Evolutionary conservation across 1,139 yeast genomes (phyloP).

Genomic region (Keqinozyma sinolaborantium): DNA sequence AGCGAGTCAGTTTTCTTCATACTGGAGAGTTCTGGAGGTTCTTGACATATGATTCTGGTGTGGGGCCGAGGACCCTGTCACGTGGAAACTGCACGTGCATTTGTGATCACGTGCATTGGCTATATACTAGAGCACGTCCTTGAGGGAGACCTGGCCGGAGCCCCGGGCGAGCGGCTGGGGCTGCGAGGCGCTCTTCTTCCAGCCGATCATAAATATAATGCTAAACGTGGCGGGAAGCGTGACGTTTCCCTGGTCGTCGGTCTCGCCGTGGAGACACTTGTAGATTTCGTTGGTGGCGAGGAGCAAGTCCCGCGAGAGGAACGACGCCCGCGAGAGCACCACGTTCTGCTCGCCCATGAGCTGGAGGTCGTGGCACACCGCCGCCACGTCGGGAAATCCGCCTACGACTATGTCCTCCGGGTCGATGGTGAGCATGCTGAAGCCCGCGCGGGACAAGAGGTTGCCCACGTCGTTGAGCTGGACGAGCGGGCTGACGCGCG

Average conservation of each 20-base stretch:
- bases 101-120: too few species aligned
- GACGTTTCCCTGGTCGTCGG: constrained; percentile 37
- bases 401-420: constrained; percentile 78
- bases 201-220: constrained; percentile 80
- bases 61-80: constrained; percentile 3
- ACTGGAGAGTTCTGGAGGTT: constrained; percentile 2
- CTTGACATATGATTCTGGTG: constrained; percentile 1
- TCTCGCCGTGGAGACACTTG: constrained; percentile 66
- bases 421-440: constrained; percentile 77
- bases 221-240: constrained; percentile 65
- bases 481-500: constrained; percentile 78
- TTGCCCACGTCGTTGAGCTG: constrained; percentile 76
- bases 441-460: constrained; percentile 70
- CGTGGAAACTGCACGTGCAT: not conserved
- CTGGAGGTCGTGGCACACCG: constrained; percentile 69
- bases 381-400: constrained; percentile 71
- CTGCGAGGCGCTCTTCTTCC: constrained; percentile 72
- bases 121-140: constrained; percentile 48
- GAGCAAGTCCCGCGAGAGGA: constrained; percentile 61
- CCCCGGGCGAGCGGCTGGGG: constrained; percentile 77
- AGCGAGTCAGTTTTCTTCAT: too few species aligned
- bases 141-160: constrained; percentile 61
- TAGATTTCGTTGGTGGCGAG: constrained; percentile 78
- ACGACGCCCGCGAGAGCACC: constrained; percentile 51
- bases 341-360: constrained; percentile 87